phyloP scores from a whole-genome alignment of 768 basidiomycete genomes.

The Phanerodontia chrysosporium region DNA sequence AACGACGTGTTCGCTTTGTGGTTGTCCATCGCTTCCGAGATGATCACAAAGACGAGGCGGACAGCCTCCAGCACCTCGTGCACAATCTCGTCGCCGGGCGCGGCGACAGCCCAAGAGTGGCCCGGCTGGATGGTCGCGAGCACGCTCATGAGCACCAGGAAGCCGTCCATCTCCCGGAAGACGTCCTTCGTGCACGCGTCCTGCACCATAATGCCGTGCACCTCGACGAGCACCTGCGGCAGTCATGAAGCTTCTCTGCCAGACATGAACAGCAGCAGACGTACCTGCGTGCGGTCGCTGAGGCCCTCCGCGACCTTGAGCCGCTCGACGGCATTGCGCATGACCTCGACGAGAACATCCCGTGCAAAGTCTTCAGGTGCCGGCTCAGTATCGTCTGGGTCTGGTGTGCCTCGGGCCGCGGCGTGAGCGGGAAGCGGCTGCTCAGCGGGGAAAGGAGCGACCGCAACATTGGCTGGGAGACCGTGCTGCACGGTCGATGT shows the following conservation, averaged over 20 bases:
- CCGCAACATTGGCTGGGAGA: constrained; percentile 11
- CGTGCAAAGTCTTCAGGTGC: constrained; percentile 69
- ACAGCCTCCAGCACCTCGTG: constrained; percentile 46
- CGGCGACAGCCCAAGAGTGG: constrained; percentile 29
- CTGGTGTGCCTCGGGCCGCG: constrained; percentile 6
- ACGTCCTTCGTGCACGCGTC: constrained; percentile 64
- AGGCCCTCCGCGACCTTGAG: constrained; percentile 55
- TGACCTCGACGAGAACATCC: constrained; percentile 66
- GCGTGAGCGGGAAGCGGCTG: constrained; percentile 11
- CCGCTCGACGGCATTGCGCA: constrained; percentile 66
- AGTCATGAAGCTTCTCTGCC: neutral
- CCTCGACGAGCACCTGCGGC: constrained; percentile 56
- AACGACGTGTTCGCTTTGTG: constrained; percentile 54
- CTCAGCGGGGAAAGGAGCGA: constrained; percentile 16
- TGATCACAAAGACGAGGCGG: constrained; percentile 57
- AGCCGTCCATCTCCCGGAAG: constrained; percentile 81
- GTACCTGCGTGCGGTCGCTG: constrained; percentile 49
- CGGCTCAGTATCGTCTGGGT: constrained; percentile 29
- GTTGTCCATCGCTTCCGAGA: constrained; percentile 58
- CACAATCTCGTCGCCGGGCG: constrained; percentile 35
- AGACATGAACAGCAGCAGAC: constrained; percentile 13
- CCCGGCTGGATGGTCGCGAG: constrained; percentile 52
- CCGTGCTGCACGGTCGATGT: neutral
- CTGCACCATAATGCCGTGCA: constrained; percentile 64
- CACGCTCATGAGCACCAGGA: constrained; percentile 68